Conservation (phyloP, 805 yeast species). For the Yamadazyma endophytica region DNA sequence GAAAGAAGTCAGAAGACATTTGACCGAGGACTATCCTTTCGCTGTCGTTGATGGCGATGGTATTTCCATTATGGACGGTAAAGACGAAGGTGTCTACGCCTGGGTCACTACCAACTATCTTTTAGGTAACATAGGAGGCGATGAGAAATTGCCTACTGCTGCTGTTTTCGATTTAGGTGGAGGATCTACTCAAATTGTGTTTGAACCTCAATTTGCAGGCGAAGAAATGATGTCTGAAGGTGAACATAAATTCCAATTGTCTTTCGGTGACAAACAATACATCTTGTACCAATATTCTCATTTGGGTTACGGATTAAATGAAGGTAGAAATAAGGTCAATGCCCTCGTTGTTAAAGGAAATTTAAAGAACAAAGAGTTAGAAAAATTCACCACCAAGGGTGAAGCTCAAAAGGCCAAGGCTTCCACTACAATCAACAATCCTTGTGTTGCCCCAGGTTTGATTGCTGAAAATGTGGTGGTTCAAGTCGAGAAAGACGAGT, state of each 20-base stretch:
- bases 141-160: constrained; percentile 76
- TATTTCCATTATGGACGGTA: constrained; percentile 90
- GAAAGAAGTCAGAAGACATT: constrained; percentile 68
- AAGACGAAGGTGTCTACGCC: constrained; percentile 96
- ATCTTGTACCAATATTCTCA: constrained; percentile 90
- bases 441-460: constrained; percentile 84
- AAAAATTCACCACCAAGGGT: constrained; percentile 19
- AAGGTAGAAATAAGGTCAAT: constrained; percentile 85
- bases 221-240: constrained; percentile 72
- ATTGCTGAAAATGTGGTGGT: constrained; percentile 59
- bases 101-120: constrained; percentile 97
- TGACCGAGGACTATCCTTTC: constrained; percentile 83
- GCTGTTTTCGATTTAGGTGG: constrained; percentile 98
- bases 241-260: constrained; percentile 77
- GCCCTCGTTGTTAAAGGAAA: constrained; percentile 53
- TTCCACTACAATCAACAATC: constrained; percentile 54
- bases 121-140: constrained; percentile 87
- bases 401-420: constrained; percentile 29
- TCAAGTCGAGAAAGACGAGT: constrained; percentile 40
- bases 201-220: constrained; percentile 76
- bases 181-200: constrained; percentile 97
- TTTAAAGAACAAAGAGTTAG: constrained; percentile 24
- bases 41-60: constrained; percentile 87
- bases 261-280: constrained; percentile 79
- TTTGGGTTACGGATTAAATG: constrained; percentile 92